phyloP scores from a whole-genome alignment of 306 rosid genomes.

The Herpetospermum pedunculosum region DNA sequence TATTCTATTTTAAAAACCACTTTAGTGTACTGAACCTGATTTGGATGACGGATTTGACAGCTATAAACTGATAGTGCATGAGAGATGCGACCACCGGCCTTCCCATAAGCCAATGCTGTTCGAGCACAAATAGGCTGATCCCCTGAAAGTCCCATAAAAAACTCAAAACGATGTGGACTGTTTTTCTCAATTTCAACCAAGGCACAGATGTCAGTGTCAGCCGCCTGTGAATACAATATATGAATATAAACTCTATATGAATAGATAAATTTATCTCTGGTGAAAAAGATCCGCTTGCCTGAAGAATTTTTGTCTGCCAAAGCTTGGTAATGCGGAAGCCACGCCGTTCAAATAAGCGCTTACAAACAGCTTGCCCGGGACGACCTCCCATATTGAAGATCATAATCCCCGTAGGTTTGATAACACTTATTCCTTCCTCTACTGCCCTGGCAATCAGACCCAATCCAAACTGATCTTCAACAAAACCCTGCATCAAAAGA shows the following conservation, averaged over 20 bases:
- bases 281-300: constrained; percentile 41
- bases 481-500: constrained; percentile 59
- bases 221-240: constrained; percentile 45
- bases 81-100: constrained; percentile 79
- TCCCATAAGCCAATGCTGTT: constrained; percentile 94
- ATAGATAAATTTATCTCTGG: constrained; percentile 8
- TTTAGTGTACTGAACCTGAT: constrained; percentile 46
- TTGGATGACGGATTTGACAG: constrained; percentile 94
- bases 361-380: constrained; percentile 94
- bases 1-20: constrained; percentile 13
- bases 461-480: constrained; percentile 97
- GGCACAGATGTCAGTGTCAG: constrained; percentile 90
- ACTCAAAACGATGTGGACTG: constrained; percentile 97
- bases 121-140: constrained; percentile 97
- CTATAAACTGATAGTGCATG: constrained; percentile 97
- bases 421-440: constrained; percentile 90
- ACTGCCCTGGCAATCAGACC: constrained; percentile 98
- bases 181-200: constrained; percentile 96
- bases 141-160: constrained; percentile 96
- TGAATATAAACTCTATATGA: constrained; percentile 17
- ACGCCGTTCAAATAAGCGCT: constrained; percentile 89
- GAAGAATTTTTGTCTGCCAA: constrained; percentile 96
- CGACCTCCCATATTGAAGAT: constrained; percentile 98
- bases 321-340: constrained; percentile 70
- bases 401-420: constrained; percentile 86